Evolutionary conservation across 2,329 filamentous ascomycete genomes (phyloP).

Genomic region (Aspergillus fischeri): DNA sequence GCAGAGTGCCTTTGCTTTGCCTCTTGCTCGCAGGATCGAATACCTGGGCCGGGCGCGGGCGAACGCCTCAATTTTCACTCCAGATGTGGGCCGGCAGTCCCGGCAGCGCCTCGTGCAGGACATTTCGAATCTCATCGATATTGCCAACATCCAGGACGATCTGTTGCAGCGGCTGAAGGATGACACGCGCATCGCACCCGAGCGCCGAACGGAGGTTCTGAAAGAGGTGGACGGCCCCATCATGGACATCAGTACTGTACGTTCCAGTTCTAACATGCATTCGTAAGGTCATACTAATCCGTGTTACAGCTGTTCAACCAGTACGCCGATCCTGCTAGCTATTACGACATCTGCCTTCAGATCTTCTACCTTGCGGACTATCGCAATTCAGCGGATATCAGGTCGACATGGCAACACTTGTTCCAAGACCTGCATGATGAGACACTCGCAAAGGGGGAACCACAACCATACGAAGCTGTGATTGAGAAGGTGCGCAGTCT

Average conservation of each 20-base stretch:
- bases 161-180: conserved; percentile 71
- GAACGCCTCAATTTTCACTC: conserved; percentile 80
- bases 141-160: conserved; percentile 94
- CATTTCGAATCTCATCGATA: conserved; percentile 79
- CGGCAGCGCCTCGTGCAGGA: conserved; percentile 83
- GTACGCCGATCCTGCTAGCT: conserved; percentile 85
- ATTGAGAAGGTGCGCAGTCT: conserved; percentile 54
- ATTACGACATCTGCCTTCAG: conserved; percentile 87
- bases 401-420: conserved; percentile 76
- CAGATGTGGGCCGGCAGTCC: conserved; percentile 70
- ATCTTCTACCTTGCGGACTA: conserved; percentile 93
- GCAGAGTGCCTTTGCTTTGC: conserved; percentile 72
- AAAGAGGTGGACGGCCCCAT: conserved; percentile 72
- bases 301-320: conserved; percentile 73
- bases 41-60: conserved; percentile 88
- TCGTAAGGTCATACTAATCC: conserved; percentile 18
- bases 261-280: conserved; percentile 28
- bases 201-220: conserved; percentile 62
- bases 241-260: conserved; percentile 69
- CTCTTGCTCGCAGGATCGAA: conserved; percentile 80
- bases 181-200: conserved; percentile 64
- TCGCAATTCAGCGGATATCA: conserved; percentile 79
- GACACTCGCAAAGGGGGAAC: conserved; percentile 42
- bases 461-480: conserved; percentile 47
- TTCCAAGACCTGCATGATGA: conserved; percentile 66